Percentiles rank a stretch among this genome's conserved stretches.
These are phyloP conservation scores for Aspergillus incahuasiensis DNA, from an alignment of 495 filamentous ascomycete genomes.

Conservation along the genomic window DNA sequence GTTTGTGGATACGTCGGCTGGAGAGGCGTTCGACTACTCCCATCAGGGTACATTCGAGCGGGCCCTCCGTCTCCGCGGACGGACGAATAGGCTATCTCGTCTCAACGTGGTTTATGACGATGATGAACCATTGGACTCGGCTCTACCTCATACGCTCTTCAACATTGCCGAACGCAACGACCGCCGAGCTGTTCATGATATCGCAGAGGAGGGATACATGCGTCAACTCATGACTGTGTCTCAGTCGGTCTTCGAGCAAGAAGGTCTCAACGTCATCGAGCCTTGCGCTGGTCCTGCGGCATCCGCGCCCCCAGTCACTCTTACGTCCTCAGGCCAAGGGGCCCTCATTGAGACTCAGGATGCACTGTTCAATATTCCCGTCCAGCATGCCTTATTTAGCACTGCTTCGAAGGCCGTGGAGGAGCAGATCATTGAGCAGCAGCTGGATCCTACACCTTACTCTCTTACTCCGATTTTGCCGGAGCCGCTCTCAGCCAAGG, in stretches of 20 bases:
- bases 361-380: constrained; percentile 68
- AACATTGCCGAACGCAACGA: constrained; percentile 70
- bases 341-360: constrained; percentile 64
- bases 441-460: constrained; percentile 59
- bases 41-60: constrained; percentile 61
- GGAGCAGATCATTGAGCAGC: constrained; percentile 63
- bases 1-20: constrained; percentile 72
- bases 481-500: constrained; percentile 68
- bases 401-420: constrained; percentile 60
- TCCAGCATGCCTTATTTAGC: constrained; percentile 71
- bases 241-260: constrained; percentile 55
- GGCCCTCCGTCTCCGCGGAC: constrained; percentile 50
- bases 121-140: constrained; percentile 40
- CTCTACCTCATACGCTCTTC: constrained; percentile 71
- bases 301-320: constrained; percentile 81
- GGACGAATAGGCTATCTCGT: constrained; percentile 43
- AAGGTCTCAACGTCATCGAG: constrained; percentile 72
- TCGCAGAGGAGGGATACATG: constrained; percentile 70
- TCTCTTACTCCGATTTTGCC: constrained; percentile 64
- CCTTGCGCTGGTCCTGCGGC: constrained; percentile 69
- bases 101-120: constrained; percentile 59
- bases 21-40: constrained; percentile 63
- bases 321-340: constrained; percentile 66
- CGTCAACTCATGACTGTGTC: constrained; percentile 76
- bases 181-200: constrained; percentile 58